These are phyloP conservation scores for Alternaria metachromatica DNA, from an alignment of 2,329 filamentous ascomycete species.

Conservation along the genomic window DNA sequence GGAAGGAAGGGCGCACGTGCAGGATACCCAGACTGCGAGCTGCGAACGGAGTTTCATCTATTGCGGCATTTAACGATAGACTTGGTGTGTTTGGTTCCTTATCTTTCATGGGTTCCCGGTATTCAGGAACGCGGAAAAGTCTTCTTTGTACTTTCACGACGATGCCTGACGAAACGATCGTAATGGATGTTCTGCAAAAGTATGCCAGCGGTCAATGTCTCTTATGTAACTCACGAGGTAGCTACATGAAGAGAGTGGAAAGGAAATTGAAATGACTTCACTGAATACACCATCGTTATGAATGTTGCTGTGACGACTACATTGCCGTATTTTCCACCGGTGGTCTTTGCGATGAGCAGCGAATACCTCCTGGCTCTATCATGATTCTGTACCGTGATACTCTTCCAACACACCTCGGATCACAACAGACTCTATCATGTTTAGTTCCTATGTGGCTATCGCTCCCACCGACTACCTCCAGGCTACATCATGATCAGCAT, in stretches of 20 bases:
- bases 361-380: background rate
- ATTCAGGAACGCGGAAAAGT: conserved; percentile 35
- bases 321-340: background rate
- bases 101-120: conserved; percentile 33
- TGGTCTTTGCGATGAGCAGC: background rate
- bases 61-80: conserved; percentile 47
- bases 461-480: background rate
- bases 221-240: conserved; percentile 28
- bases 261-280: conserved; percentile 27
- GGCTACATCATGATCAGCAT: background rate
- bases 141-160: conserved; percentile 38
- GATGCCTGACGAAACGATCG: conserved; percentile 36
- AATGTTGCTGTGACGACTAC: background rate
- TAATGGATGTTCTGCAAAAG: conserved; percentile 34
- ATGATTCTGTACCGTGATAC: background rate
- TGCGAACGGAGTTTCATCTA: conserved; percentile 38
- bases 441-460: background rate
- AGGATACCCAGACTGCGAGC: conserved; percentile 41
- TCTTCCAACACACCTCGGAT: background rate
- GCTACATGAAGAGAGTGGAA: conserved; percentile 19
- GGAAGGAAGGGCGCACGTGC: conserved; percentile 33
- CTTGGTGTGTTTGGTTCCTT: conserved; percentile 42
- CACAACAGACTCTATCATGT: background rate
- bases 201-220: conserved; percentile 27
- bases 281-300: background rate